Base-by-base conservation (phyloP, 2,329 filamentous ascomycete genomes). In the Alternaria brassicicola region DNA sequence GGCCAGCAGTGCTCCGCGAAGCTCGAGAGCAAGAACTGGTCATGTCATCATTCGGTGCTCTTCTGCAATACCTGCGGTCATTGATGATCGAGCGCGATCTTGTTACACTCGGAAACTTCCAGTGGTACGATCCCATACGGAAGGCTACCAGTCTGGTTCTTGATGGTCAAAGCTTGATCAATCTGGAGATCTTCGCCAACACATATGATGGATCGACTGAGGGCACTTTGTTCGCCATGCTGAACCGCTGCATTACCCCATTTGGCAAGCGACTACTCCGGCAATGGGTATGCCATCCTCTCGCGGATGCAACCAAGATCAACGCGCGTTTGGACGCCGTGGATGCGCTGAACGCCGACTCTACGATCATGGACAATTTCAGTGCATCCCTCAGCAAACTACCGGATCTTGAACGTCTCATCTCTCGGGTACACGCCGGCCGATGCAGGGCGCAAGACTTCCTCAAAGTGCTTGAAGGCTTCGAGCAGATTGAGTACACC, bases 401-500 rank as follows among this genome's bases (percentile, higher is more conserved):
- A 83, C 95, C 95, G 2, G 95, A 99, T 76, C 83, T 99, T 10
- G 95, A 99, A 77, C 86, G 95, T 36, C 85, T 98, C 43, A 96
- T 98, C 52, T 99, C 95, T 25, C 89, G 95, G 8, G 90, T 99
- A 10, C 95, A 99, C 71, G 95, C 95, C 1, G 91, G 92, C 0
- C 88, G 88, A n/a, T 97, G 93, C 80, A 92, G 88, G 71, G 86
- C 93, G 0, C 91, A 95, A 55, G 95, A 99, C 74, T 99, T 99
- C 75, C 88, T 98, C 43, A 90, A 89, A 46, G 94, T 98, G 0
- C 83, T 99, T 0, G 93, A 98, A 76, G 95, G 95, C 0, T 99
- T 97, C 68, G 95, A 98, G 80, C 94, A 97, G 78, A 98, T 99
- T 43, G 93, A 97, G 63, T 95, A 97, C 75, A 96, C 93, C 1